These are phyloP conservation scores for Trichoderma asperelloides DNA, from an alignment of 495 filamentous ascomycete species.

Conservation along the genomic window DNA sequence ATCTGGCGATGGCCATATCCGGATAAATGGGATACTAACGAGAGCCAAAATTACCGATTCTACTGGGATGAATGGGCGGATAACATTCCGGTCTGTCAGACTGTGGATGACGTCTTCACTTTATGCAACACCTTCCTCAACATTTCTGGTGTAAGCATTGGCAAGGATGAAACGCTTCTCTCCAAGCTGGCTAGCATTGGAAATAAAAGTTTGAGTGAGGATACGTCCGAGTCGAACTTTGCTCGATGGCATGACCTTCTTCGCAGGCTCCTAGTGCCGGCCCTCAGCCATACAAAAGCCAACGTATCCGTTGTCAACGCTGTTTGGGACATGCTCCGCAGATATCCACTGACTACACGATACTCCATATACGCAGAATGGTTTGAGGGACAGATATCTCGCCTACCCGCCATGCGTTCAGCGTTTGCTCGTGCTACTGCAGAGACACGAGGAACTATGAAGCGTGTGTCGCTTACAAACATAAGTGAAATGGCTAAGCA, in stretches of 20 bases:
- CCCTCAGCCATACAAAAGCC: slow-evolving; percentile 69
- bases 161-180: slow-evolving; percentile 69
- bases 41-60: slow-evolving; percentile 71
- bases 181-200: slow-evolving; percentile 77
- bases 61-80: slow-evolving; percentile 98
- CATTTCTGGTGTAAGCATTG: slow-evolving; percentile 76
- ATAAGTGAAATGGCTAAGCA: slow-evolving; percentile 73
- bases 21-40: slow-evolving; percentile 62
- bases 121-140: slow-evolving; percentile 81
- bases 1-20: slow-evolving; percentile 68
- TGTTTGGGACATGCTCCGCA: slow-evolving; percentile 69
- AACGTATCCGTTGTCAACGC: slow-evolving; percentile 80
- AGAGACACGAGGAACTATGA: slow-evolving; percentile 74
- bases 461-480: slow-evolving; percentile 77
- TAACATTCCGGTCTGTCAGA: slow-evolving; percentile 83
- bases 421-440: slow-evolving; percentile 67
- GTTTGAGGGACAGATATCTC: slow-evolving; percentile 68
- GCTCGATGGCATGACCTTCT: slow-evolving; percentile 72
- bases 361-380: slow-evolving; percentile 92
- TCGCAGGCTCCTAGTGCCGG: slow-evolving; percentile 72
- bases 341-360: slow-evolving; percentile 64
- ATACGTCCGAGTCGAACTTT: slow-evolving; percentile 58
- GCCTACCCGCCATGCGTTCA: slow-evolving; percentile 64
- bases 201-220: slow-evolving; percentile 57
- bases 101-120: slow-evolving; percentile 78